Evolutionary conservation across 2,329 filamentous ascomycete species (phyloP), one percentile per base, ranked within the genome.

Genomic region (Aspergillus eucalypticola): DNA sequence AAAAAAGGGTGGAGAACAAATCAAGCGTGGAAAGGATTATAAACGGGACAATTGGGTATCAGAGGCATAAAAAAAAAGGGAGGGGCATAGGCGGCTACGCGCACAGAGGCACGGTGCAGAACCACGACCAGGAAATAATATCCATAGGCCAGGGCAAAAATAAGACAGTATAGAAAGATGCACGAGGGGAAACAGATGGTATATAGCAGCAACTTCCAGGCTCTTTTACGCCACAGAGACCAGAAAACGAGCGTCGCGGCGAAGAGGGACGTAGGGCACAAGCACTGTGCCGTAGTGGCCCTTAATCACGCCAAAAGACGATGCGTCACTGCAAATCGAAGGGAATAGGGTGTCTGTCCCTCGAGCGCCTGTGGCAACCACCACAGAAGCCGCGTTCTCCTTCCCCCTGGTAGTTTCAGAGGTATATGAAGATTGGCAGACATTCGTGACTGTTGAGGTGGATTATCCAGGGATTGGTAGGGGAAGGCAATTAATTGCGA

Each of bases 221-320:
- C 53, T 46, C 39, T 21, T 23, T 21, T n/a, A 10, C 42, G 19
- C 39, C 11, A 7, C 29, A 29, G 25, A 55, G 53, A 25, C 25
- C 13, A 5, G 21, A 10, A 21, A 44, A 17, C 21, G 15, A 42
- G 19, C 23, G 15, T 32, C 15, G 25, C 27, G 19, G 23, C 32
- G 25, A 25, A 19, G 42, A n/a, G 41, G 5, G 7, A 55, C 25
- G 21, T 19, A 44, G 53, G 41, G 35, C 53, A 46, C 41, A 29
- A 46, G 53, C 53, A 50, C 39, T n/a, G 27, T 35, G 11, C n/a
- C 23, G 32, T 55, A 55, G 57, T 55, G 51, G 44, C 42, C 49
- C 54, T 59, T 29, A 29, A 42, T 55, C 51, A 50, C 17, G 35
- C 42, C 57, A 58, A 54, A 41, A 35, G 25, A 58, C 32, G 42